Evolutionary conservation across 2,329 filamentous ascomycete genomes (phyloP).

Genomic region (Drechslerella dactyloides): DNA sequence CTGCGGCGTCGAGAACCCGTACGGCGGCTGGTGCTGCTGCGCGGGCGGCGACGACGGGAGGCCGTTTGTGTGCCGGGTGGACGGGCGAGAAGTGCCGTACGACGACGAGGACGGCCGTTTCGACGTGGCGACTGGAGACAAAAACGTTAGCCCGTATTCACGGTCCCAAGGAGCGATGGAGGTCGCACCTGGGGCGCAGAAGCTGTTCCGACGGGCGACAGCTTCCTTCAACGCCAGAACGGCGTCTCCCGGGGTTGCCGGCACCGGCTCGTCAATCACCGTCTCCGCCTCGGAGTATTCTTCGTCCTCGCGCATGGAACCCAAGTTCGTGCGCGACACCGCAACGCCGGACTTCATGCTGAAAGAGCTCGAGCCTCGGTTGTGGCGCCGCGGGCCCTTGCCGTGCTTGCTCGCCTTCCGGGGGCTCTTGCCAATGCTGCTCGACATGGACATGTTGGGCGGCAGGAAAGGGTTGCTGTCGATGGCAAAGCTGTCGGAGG

Average conservation of each 20-base stretch:
- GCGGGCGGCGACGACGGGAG: slow-evolving; percentile 41
- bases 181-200: slow-evolving; percentile 35
- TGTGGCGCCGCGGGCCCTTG: slow-evolving; percentile 26
- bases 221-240: slow-evolving; percentile 45
- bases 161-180: background rate
- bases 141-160: background rate
- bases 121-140: slow-evolving; percentile 15
- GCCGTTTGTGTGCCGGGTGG: slow-evolving; percentile 38
- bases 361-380: slow-evolving; percentile 24
- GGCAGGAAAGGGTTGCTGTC: slow-evolving; percentile 37
- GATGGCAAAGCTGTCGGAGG: slow-evolving; percentile 36
- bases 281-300: slow-evolving; percentile 49
- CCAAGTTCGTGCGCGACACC: slow-evolving; percentile 23
- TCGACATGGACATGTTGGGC: slow-evolving; percentile 30
- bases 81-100: slow-evolving; percentile 46
- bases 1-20: slow-evolving; percentile 41
- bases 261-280: slow-evolving; percentile 36
- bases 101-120: slow-evolving; percentile 32
- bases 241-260: slow-evolving; percentile 35
- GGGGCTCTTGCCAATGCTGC: slow-evolving; percentile 29
- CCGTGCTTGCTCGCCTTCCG: slow-evolving; percentile 11
- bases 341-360: slow-evolving; percentile 27
- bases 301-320: slow-evolving; percentile 47
- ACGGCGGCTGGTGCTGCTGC: slow-evolving; percentile 29
- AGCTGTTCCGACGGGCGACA: slow-evolving; percentile 44